Evolutionary conservation across 2,329 filamentous ascomycete species (phyloP), one percentile per base, ranked within the genome.

Genomic region (Beauveria sp.): DNA sequence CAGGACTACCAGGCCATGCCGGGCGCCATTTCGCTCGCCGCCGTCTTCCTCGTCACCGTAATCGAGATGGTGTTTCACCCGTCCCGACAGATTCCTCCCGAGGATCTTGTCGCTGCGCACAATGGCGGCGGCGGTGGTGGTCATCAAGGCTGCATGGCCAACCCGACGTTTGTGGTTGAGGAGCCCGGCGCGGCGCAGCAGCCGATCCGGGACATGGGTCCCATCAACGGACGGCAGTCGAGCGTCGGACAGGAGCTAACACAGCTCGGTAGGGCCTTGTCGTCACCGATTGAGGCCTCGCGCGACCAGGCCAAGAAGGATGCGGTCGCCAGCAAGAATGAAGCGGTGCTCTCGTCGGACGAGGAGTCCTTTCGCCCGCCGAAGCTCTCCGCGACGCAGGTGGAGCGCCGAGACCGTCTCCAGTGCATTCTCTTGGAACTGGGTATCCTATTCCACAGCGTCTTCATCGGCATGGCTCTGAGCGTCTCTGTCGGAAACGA

Each of bases 401-500:
- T 84, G 65, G 70, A 73, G 64, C 85, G 87, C 68, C 83, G 87
- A 61, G 82, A 88, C 66, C 82, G 91, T 66, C 77, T 93, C 12
- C 89, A 93, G 73, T 92, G 89, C 66, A 79, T 93, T 62, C 80
- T 93, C 60, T 81, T 93, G 18, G 90, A 93, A 75, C 87, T 89
- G 30, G 90, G 90, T 30, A 93, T 93, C 66, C 67, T 75, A 50
- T 75, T 75, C 60, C 73, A 75, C 67, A 89, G 86, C 69, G 79
- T 93, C 63, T 93, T 93, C 70, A 93, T 93, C 66, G 90, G 90
- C 63, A 92, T 93, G 88, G 88, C 90, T 3, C 80, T 93, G 47
- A 90, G 87, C 38, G 89, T 93, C 8, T 86, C 89, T 3, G 88
- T 88, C 0, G 89, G 89, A 1, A 86, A 86, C 9, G 84, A 87